These are phyloP conservation scores for Suillus americanus DNA, from an alignment of 768 basidiomycete genomes.

Conservation along the genomic window DNA sequence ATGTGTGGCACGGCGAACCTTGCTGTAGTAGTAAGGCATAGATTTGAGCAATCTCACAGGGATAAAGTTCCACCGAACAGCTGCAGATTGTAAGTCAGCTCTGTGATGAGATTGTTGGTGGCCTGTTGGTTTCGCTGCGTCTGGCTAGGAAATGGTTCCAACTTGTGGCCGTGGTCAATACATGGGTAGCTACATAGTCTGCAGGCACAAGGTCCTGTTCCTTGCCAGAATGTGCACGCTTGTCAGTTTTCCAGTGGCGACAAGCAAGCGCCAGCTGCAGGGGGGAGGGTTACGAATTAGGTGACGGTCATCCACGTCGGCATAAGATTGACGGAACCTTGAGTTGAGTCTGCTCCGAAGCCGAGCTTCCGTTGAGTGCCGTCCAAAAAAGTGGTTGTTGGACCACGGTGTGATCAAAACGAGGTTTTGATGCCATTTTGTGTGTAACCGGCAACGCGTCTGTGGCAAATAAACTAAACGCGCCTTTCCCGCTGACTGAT, in stretches of 20 bases:
- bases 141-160: not conserved
- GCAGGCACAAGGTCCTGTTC: not conserved
- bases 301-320: not conserved
- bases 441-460: conserved; percentile 23
- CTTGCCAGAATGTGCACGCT: not conserved
- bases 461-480: conserved; percentile 7
- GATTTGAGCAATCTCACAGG: not conserved
- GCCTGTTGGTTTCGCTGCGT: not conserved
- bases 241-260: not conserved
- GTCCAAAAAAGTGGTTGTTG: not conserved
- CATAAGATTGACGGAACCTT: not conserved
- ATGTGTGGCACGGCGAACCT: not conserved
- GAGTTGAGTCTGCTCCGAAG: not conserved
- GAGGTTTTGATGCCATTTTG: not conserved
- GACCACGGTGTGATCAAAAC: not conserved
- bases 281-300: not conserved
- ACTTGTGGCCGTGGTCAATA: not conserved
- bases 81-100: not conserved
- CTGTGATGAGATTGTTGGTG: not conserved
- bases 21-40: not conserved
- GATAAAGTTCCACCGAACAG: not conserved
- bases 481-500: conserved; percentile 11
- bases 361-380: not conserved
- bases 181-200: not conserved
- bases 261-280: not conserved